phyloP scores from a whole-genome alignment of 768 basidiomycete species.

The Collybiopsis luxurians region DNA sequence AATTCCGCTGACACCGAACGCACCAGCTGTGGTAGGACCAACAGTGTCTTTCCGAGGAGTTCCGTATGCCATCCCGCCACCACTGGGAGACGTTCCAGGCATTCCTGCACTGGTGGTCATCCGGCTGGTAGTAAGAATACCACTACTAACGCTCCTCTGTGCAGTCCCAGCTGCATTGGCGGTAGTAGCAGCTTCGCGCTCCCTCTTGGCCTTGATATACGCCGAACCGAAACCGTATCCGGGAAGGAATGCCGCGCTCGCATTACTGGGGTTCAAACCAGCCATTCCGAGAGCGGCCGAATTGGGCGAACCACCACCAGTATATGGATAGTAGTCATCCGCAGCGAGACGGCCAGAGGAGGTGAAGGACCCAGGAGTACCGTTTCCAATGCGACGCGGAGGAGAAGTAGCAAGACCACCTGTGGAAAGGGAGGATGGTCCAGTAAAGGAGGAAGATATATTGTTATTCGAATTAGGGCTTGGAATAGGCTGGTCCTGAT shows the following conservation, averaged over 20 bases:
- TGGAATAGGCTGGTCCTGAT: conserved; percentile 27
- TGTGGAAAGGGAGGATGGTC: conserved; percentile 19
- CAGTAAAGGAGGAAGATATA: conserved; percentile 10
- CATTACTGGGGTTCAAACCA: conserved; percentile 64
- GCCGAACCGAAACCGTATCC: conserved; percentile 64
- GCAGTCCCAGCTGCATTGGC: conserved; percentile 5
- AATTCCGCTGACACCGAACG: conserved; percentile 10
- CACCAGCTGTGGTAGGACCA: background rate
- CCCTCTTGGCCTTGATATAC: conserved; percentile 51
- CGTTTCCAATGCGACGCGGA: conserved; percentile 28
- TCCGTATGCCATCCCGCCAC: background rate
- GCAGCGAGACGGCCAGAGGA: conserved; percentile 28
- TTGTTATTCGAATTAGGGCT: conserved; percentile 12
- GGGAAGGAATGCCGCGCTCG: conserved; percentile 80
- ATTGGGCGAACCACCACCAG: conserved; percentile 22
- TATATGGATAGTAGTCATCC: conserved; percentile 25
- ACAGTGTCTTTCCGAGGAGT: conserved; percentile 1
- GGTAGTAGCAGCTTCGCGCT: conserved; percentile 22
- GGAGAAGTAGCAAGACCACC: conserved; percentile 22
- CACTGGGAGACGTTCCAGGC: conserved; percentile 1
- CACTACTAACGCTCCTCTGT: background rate
- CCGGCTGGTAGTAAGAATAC: conserved; percentile 1
- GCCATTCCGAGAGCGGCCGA: conserved; percentile 22
- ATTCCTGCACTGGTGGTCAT: background rate
- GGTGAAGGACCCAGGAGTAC: conserved; percentile 44